Evolutionary conservation across 345 rosid genomes (phyloP).

Genomic region (Eucalyptus decipiens): DNA sequence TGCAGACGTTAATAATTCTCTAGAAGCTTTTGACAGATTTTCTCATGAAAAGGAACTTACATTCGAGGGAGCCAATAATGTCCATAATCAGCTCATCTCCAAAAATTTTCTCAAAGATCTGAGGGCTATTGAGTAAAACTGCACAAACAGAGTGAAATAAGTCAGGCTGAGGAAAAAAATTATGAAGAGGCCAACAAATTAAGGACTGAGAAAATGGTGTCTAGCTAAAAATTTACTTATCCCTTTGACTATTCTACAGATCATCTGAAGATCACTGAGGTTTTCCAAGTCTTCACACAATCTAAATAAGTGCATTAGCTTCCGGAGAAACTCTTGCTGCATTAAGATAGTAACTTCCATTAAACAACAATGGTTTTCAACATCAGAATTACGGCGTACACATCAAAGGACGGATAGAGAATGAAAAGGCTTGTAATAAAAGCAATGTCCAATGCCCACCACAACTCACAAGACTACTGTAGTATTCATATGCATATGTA

Average conservation of each 20-base stretch:
- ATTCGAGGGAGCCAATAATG: conserved; percentile 82
- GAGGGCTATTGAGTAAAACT: conserved; percentile 79
- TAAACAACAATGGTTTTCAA: not conserved
- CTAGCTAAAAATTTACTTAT: conserved; percentile 38
- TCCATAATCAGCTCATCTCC: conserved; percentile 87
- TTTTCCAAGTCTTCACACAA: conserved; percentile 57
- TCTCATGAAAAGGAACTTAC: conserved; percentile 27
- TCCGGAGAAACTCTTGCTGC: conserved; percentile 72
- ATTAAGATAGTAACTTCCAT: not conserved
- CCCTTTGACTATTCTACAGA: conserved; percentile 71
- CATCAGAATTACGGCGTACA: not conserved
- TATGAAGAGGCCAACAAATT: not conserved
- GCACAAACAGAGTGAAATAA: conserved; percentile 5
- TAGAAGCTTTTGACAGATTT: not conserved
- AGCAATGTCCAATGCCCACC: not conserved
- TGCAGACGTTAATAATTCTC: not conserved
- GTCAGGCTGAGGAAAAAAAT: not conserved
- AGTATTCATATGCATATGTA: not conserved
- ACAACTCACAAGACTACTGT: not conserved
- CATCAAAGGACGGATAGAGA: not conserved
- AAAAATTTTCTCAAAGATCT: conserved; percentile 68
- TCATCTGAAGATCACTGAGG: conserved; percentile 63
- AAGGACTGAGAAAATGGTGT: not conserved
- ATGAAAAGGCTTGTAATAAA: not conserved
- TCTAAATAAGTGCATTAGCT: conserved; percentile 65